These are phyloP conservation scores for Astraeus odoratus DNA, from an alignment of 768 basidiomycete genomes.

Conservation along the genomic window DNA sequence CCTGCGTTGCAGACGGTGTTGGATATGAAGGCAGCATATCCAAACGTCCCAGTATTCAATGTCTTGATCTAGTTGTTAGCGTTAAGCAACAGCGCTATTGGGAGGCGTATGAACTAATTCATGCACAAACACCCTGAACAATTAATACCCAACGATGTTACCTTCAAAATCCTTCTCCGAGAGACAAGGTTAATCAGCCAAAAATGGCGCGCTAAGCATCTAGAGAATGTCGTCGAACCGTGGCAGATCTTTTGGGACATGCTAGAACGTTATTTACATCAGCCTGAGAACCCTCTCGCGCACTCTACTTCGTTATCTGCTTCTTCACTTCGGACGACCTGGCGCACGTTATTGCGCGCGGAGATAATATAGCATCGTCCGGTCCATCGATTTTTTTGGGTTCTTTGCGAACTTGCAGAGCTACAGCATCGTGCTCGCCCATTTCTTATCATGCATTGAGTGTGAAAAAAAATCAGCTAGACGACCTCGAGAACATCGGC, in stretches of 20 bases:
- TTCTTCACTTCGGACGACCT: slow-evolving; percentile 33
- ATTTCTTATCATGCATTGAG: slow-evolving; percentile 29
- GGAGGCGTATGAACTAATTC: slow-evolving; percentile 36
- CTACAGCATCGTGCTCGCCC: slow-evolving; percentile 35
- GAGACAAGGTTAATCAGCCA: slow-evolving; percentile 14
- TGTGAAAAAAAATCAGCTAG: slow-evolving; percentile 9
- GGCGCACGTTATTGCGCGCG: slow-evolving; percentile 35
- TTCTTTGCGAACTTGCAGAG: slow-evolving; percentile 29
- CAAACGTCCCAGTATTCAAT: slow-evolving; percentile 41
- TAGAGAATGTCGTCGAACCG: slow-evolving; percentile 25
- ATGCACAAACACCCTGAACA: slow-evolving; percentile 24
- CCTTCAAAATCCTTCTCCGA: slow-evolving; percentile 40
- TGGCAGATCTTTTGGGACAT: slow-evolving; percentile 42
- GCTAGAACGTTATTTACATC: slow-evolving; percentile 27
- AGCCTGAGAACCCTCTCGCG: slow-evolving; percentile 11
- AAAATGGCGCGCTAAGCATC: slow-evolving; percentile 16
- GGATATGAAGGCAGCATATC: slow-evolving; percentile 31
- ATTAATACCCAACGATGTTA: slow-evolving; percentile 35
- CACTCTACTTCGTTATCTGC: slow-evolving; percentile 24
- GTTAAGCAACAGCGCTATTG: slow-evolving; percentile 24
- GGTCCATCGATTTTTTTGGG: slow-evolving; percentile 22
- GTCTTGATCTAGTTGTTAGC: slow-evolving; percentile 38
- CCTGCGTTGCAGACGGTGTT: slow-evolving; percentile 31
- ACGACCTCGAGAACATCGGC: background rate
- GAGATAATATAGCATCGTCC: slow-evolving; percentile 42